phyloP scores from a whole-genome alignment of 2,329 filamentous ascomycete genomes.

The Diaporthe destruens region DNA sequence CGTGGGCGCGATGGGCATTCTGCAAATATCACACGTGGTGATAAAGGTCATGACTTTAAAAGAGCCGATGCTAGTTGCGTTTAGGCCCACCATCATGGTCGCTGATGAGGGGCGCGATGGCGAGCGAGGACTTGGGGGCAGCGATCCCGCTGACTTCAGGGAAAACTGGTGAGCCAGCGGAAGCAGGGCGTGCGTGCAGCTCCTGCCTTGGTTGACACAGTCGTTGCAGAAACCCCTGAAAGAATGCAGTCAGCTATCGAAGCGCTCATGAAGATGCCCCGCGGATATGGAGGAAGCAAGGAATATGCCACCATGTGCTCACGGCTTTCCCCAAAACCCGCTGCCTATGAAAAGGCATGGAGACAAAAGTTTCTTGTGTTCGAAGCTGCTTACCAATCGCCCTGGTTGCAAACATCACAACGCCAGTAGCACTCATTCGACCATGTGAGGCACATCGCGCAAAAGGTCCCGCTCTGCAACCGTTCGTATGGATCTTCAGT shows the following conservation, averaged over 20 bases:
- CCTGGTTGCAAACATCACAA: slow-evolving; percentile 87
- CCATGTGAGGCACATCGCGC: slow-evolving; percentile 78
- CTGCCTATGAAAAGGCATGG: not conserved
- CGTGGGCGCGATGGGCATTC: slow-evolving; percentile 76
- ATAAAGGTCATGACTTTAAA: slow-evolving; percentile 80
- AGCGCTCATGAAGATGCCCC: not conserved
- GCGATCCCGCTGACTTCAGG: slow-evolving; percentile 47
- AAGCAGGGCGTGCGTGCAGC: slow-evolving; percentile 85
- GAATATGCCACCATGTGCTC: not conserved
- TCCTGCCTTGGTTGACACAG: slow-evolving; percentile 85
- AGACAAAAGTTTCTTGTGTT: not conserved
- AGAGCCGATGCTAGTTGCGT: slow-evolving; percentile 60
- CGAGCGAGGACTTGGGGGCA: slow-evolving; percentile 57
- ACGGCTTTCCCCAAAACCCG: not conserved
- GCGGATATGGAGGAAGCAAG: not conserved
- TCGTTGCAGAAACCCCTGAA: slow-evolving; percentile 81
- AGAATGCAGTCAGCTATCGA: not conserved
- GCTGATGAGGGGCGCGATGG: slow-evolving; percentile 60
- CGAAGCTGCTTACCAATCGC: slow-evolving; percentile 72
- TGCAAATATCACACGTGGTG: slow-evolving; percentile 84
- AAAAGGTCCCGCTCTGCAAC: slow-evolving; percentile 86
- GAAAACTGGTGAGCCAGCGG: slow-evolving; percentile 75
- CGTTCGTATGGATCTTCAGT: slow-evolving; percentile 76
- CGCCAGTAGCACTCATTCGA: slow-evolving; percentile 91
- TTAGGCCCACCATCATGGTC: slow-evolving; percentile 61